A percentile compares a stretch with the other conserved stretches of the same genome.
Conservation (phyloP, 1,284 basidiomycete genomes). For the Ustanciosporium gigantosporum region DNA sequence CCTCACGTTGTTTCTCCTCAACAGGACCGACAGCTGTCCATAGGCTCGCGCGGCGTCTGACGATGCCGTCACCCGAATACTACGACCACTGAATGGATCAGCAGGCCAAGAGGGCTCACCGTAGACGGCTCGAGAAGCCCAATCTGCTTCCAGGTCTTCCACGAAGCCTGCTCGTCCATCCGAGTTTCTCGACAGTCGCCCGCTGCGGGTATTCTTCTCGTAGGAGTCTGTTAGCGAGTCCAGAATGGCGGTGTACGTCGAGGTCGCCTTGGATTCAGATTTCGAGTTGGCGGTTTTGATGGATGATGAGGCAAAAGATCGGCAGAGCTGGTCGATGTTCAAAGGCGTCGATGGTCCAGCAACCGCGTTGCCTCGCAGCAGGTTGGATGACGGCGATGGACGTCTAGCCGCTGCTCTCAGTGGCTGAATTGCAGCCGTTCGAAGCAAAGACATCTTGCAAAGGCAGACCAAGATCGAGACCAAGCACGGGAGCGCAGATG, state of each 20-base stretch:
- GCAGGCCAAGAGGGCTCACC: slow-evolving; percentile 34
- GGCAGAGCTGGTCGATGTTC: slow-evolving; percentile 19
- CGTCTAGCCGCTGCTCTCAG: too few relatives aligned
- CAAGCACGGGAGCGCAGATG: too few relatives aligned
- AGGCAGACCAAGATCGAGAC: too few relatives aligned
- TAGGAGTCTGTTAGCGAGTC: slow-evolving; percentile 21
- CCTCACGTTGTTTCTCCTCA: slow-evolving; percentile 49
- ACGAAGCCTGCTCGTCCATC: slow-evolving; percentile 23
- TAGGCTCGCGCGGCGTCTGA: slow-evolving; percentile 32
- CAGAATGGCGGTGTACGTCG: slow-evolving; percentile 27
- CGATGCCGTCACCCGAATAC: slow-evolving; percentile 16
- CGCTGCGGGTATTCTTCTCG: slow-evolving; percentile 12
- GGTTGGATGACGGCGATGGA: too few relatives aligned
- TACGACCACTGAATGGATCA: slow-evolving; percentile 26
- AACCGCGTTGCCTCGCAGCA: too few relatives aligned
- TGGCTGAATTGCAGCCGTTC: too few relatives aligned
- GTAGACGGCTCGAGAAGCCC: slow-evolving; percentile 18
- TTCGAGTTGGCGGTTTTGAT: slow-evolving; percentile 6
- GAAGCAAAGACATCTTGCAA: not conserved
- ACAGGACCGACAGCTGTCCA: slow-evolving; percentile 20
- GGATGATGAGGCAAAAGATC: slow-evolving; percentile 27
- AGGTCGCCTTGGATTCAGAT: slow-evolving; percentile 3
- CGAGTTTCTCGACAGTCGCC: slow-evolving; percentile 11
- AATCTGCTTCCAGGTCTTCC: slow-evolving; percentile 31
- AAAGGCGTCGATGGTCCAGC: slow-evolving; percentile 6